phyloP scores from a whole-genome alignment of 371 early-diverging fungal genomes.

The Racocetra persica region DNA sequence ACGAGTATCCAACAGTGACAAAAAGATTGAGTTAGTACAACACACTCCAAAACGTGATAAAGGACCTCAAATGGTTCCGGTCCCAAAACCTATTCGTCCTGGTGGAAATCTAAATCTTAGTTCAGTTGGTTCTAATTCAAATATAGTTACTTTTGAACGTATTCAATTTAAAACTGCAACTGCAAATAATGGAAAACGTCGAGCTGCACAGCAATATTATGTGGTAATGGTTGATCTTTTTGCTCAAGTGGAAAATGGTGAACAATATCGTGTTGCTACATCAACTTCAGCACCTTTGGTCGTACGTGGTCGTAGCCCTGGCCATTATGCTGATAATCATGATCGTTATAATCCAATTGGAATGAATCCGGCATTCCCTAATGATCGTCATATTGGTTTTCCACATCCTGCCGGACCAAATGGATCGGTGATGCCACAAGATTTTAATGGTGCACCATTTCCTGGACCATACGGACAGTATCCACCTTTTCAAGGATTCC shows the following conservation, averaged over 20 bases:
- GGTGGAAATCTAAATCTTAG: slow-evolving; percentile 66
- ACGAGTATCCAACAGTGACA: slow-evolving; percentile 75
- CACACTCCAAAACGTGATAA: slow-evolving; percentile 96
- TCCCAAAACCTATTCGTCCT: slow-evolving; percentile 64
- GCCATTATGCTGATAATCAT: slow-evolving; percentile 50
- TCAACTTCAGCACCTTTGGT: slow-evolving; percentile 84
- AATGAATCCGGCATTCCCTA: slow-evolving; percentile 40
- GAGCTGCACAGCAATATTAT: slow-evolving; percentile 93
- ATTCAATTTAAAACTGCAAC: slow-evolving; percentile 96
- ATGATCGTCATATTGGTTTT: slow-evolving; percentile 37
- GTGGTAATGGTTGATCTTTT: slow-evolving; percentile 73
- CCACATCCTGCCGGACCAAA: slow-evolving; percentile 24
- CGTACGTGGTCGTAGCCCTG: slow-evolving; percentile 93
- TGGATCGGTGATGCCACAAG: slow-evolving; percentile 31
- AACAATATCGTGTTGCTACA: slow-evolving; percentile 68
- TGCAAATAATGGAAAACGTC: slow-evolving; percentile 89
- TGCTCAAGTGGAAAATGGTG: slow-evolving; percentile 64
- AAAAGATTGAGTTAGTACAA: slow-evolving; percentile 84
- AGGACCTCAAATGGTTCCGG: slow-evolving; percentile 84
- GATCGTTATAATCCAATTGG: slow-evolving; percentile 44
- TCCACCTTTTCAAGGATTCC: slow-evolving; percentile 32
- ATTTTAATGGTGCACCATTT: slow-evolving; percentile 30
- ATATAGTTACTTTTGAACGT: slow-evolving; percentile 86
- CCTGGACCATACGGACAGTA: slow-evolving; percentile 36
- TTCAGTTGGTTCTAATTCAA: slow-evolving; percentile 61